Evolutionary conservation across 306 rosid species (phyloP).

Genomic region (Dryas drummondii): DNA sequence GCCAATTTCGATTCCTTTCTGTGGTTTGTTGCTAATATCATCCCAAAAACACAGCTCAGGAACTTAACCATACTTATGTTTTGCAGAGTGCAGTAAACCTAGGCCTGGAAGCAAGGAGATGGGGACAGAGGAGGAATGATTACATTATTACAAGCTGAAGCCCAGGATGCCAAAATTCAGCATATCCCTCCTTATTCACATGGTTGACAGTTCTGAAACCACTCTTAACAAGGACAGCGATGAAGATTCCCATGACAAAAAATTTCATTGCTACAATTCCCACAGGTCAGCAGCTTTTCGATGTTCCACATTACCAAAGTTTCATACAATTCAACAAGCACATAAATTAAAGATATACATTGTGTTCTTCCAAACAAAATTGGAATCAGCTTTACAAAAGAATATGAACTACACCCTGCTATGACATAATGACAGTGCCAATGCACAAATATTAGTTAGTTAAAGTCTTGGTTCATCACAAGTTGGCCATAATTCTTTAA

Average conservation of each 20-base stretch:
- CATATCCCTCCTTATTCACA: no score
- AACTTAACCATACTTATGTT: no score
- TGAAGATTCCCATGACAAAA: neutral
- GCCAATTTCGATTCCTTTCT: no score
- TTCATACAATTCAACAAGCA: neutral
- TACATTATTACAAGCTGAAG: no score
- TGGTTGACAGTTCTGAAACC: no score
- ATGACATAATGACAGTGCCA: neutral
- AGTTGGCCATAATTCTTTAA: slow-evolving; percentile 25
- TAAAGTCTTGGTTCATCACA: slow-evolving; percentile 7
- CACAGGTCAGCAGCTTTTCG: neutral
- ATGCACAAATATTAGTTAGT: slow-evolving; percentile 14
- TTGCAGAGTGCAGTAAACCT: no score
- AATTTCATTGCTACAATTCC: neutral
- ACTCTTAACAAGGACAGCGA: no score
- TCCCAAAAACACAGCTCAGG: no score
- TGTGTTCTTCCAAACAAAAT: slow-evolving; percentile 19
- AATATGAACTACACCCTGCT: slow-evolving; percentile 1
- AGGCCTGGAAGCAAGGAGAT: no score
- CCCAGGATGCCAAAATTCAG: no score
- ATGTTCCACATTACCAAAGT: neutral
- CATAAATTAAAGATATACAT: slow-evolving; percentile 14
- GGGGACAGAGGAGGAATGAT: no score
- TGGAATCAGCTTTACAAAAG: slow-evolving; percentile 31
- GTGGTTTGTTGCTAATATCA: no score